A percentile compares a stretch with the other conserved stretches of the same genome.
These are phyloP conservation scores for Nelumbo lutea DNA, from an alignment of 164 flowering plant genomes.

Conservation along the genomic window DNA sequence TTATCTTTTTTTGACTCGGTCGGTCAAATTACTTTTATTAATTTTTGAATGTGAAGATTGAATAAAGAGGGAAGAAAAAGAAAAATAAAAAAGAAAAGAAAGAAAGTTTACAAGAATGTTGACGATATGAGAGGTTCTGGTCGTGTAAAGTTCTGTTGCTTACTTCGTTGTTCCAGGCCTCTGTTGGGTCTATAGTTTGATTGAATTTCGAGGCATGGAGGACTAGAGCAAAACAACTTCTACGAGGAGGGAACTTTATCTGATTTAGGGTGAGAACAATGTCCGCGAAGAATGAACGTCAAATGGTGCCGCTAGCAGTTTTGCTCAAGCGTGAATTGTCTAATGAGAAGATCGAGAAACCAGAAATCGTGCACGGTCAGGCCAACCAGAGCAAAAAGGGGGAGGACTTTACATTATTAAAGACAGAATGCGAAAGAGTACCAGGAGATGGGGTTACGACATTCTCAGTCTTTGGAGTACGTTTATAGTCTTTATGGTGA, in stretches of 20 bases:
- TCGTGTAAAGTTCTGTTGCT: not conserved
- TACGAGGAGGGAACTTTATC: not conserved
- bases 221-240: slow-evolving; percentile 2
- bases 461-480: slow-evolving; percentile 85
- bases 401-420: slow-evolving; percentile 78
- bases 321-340: slow-evolving; percentile 77
- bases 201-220: not conserved
- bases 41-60: no score
- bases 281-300: slow-evolving; percentile 64
- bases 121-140: not conserved
- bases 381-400: slow-evolving; percentile 95
- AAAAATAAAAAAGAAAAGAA: no score
- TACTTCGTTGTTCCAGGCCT: slow-evolving; percentile 8
- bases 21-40: no score
- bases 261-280: slow-evolving; percentile 29
- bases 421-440: slow-evolving; percentile 75
- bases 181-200: slow-evolving; percentile 1
- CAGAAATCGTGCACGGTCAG: slow-evolving; percentile 75
- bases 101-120: not conserved
- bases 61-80: no score
- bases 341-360: slow-evolving; percentile 76
- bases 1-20: not conserved
- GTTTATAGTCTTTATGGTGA: not conserved
- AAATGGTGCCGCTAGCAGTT: slow-evolving; percentile 80
- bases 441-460: slow-evolving; percentile 79